Conservation (phyloP, 2,329 filamentous ascomycete genomes). For the Pseudogymnoascus sp. region DNA sequence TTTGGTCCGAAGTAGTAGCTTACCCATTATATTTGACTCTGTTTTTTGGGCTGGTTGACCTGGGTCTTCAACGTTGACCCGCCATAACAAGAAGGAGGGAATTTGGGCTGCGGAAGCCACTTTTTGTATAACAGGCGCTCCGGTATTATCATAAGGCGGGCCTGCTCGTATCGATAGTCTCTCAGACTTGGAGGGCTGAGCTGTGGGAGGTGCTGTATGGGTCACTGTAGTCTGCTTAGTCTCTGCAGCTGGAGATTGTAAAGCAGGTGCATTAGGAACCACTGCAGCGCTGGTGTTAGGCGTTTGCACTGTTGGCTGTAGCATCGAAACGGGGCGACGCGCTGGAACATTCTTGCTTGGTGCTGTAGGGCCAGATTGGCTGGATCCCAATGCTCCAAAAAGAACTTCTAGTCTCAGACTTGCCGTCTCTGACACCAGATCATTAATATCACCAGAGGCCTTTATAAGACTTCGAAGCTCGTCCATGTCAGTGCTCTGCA, state of each 20-base stretch:
- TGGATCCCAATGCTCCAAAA: not conserved
- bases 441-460: not conserved
- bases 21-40: not conserved
- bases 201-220: not conserved
- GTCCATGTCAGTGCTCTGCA: not conserved
- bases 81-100: not conserved
- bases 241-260: not conserved
- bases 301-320: not conserved
- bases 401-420: not conserved
- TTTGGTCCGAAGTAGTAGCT: not conserved
- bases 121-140: not conserved
- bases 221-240: not conserved
- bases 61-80: not conserved
- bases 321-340: not conserved
- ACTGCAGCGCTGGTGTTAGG: not conserved
- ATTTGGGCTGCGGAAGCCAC: not conserved
- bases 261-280: not conserved
- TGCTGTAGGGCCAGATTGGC: not conserved
- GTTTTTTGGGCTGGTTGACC: not conserved
- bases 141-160: not conserved
- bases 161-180: not conserved
- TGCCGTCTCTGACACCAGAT: not conserved
- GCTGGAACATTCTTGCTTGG: not conserved
- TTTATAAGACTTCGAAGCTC: not conserved
- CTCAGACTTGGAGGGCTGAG: not conserved